phyloP scores from a whole-genome alignment of 2,329 filamentous ascomycete genomes.

The Chaetomium globosum region DNA sequence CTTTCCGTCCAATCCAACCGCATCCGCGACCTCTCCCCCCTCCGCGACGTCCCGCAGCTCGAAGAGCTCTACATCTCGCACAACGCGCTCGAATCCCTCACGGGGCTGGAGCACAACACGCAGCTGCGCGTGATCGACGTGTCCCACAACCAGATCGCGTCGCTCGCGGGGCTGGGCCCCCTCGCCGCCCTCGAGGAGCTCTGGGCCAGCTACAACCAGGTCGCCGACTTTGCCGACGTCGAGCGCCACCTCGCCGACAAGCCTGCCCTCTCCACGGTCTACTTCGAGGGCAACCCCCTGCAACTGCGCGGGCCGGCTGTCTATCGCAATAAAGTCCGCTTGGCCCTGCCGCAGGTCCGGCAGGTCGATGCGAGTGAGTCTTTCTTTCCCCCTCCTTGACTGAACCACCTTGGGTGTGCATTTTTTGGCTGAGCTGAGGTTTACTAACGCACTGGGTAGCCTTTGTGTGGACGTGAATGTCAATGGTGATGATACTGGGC shows the following conservation, averaged over 20 bases:
- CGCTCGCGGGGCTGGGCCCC: conserved; percentile 70
- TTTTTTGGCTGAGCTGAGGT: background rate
- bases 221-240: conserved; percentile 79
- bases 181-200: conserved; percentile 80
- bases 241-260: conserved; percentile 78
- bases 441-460: background rate
- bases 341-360: conserved; percentile 82
- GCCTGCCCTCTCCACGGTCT: conserved; percentile 80
- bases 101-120: conserved; percentile 68
- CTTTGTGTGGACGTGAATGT: background rate
- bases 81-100: conserved; percentile 79
- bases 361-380: conserved; percentile 97
- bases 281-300: conserved; percentile 93
- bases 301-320: conserved; percentile 78
- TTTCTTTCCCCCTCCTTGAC: background rate
- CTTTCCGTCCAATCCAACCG: conserved; percentile 96
- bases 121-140: conserved; percentile 82
- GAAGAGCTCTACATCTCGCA: conserved; percentile 96
- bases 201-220: conserved; percentile 89
- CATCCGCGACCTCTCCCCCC: conserved; percentile 74
- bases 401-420: background rate
- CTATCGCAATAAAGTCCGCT: conserved; percentile 89
- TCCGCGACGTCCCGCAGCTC: conserved; percentile 72
- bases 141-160: conserved; percentile 80
- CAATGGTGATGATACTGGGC: background rate